These are phyloP conservation scores for Protostelium mycophagum DNA, from an alignment of 78 protist genomes.

Conservation along the genomic window DNA sequence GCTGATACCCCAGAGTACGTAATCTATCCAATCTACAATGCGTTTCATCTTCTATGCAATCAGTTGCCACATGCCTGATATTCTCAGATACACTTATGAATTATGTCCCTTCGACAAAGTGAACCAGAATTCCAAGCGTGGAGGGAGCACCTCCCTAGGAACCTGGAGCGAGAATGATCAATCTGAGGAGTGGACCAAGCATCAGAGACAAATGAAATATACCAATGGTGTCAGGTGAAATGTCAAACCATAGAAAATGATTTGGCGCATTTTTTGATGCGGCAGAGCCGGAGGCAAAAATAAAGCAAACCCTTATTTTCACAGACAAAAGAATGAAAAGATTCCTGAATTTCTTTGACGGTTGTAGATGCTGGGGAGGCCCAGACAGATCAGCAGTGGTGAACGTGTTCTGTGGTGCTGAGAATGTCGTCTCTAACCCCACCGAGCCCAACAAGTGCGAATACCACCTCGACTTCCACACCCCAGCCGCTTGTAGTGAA, in stretches of 20 bases:
- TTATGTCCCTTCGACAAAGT: constrained; percentile 62
- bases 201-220: constrained; percentile 24
- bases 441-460: constrained; percentile 75
- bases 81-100: constrained; percentile 22
- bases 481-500: constrained; percentile 69
- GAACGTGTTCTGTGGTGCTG: constrained; percentile 47
- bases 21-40: not conserved
- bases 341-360: too few species aligned
- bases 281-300: too few species aligned
- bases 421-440: constrained; percentile 29
- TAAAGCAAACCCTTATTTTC: too few species aligned
- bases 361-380: constrained; percentile 68
- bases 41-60: too few species aligned
- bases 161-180: not conserved
- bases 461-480: constrained; percentile 50
- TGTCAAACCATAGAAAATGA: too few species aligned
- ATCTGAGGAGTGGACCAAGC: constrained; percentile 30
- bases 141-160: constrained; percentile 50
- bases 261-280: not conserved
- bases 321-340: too few species aligned
- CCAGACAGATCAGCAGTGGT: constrained; percentile 65
- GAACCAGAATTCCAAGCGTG: constrained; percentile 8
- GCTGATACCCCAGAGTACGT: not conserved
- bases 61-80: not conserved
- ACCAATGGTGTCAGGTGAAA: constrained; percentile 33